Base-by-base conservation (phyloP, 306 rosid species). In the Quercus rubra region DNA sequence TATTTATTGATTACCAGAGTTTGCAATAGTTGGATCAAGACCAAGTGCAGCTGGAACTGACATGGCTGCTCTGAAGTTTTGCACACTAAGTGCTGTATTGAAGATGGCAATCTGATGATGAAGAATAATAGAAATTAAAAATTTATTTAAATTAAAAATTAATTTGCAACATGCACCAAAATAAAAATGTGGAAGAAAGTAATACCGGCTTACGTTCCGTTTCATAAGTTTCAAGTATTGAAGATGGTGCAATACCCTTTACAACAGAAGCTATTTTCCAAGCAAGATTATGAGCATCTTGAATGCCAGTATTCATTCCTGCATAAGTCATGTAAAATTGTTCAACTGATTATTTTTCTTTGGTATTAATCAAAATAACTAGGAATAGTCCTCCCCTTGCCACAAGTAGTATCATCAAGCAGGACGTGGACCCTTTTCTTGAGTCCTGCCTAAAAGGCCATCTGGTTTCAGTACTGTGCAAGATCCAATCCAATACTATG, bases 221-320 rank as follows among this genome's bases (percentile, higher is more conserved):
- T 81, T 95, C 99, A 27, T 95, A 95, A 74, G 99, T 86, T 78
- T 79, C 80, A 66, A 95, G 84, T 66, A 93, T 71, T 54, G 98
- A 86, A 89, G 74, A 72, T 81, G 97, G 90, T 74, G 96, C 89
- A 87, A 82, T 90, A 88, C 93, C 96, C 89, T 87, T 89, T 21
- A 90, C 84, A 74, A 91, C 86, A 27, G 88, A 88, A 83, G 98
- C 97, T 80, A 95, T 79, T 89, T 95, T 95, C 99, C 99, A 95
- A 81, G 98, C 96, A 86, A 95, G 97, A 88, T 93, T 95, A 86
- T 91, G 96, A 73, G 91, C 92, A 87, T 93, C 98, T 90, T 91
- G 98, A 84, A 95, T 91, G 83, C 99, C 99, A 71, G 98, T 92
- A 88, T 95, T 95, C 99, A 95, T 95, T 85, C 99, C 99, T 95